Evolutionary conservation across 202 grass and related monocot species (phyloP), one percentile per base, ranked within the genome.

Genomic region (Zizania palustris): DNA sequence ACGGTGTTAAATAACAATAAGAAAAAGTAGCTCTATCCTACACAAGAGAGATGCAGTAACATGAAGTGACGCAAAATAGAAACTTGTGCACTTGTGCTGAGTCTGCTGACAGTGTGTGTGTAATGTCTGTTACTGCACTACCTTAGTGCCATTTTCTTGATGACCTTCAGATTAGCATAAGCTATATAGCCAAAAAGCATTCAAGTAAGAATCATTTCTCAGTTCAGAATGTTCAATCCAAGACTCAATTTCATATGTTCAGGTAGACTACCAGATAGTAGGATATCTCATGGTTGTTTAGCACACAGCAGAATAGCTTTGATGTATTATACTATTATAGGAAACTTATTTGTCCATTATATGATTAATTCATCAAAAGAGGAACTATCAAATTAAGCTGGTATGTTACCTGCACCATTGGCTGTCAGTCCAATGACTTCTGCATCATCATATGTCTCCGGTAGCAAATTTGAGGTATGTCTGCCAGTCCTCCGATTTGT

Each of bases 381-480:
- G 65, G 56, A 46, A 56, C 44, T 13, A 55, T 57, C 38, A 11
- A 43, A 58, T 63, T 69, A 44, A 65, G 60, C 46, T 39, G 44
- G 28, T 67, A 11, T 19, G 44, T 34, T 41, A 69, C 75, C 74
- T 70, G 60, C 43, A 70, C 75, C 60, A 65, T 90, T 77, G 77
- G 72, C 64, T 70, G 81, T 48, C 37, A 82, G 43, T 18, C 85
- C 69, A 85, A 55, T 8, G 54, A 40, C 68, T 19, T 49, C 36
- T 43, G 22, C 41, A 65, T 88, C 64, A 21, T 76, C 71, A 69
- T 80, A 86, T 81, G 72, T 86, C 43, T 67, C 65, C 3, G 84
- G 84, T 49, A 78, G 61, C 83, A 86, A 49, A 81, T 89, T 83
- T 48, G 67, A 70, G 10, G 68, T 51, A 28, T 76, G 12, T 43